phyloP scores from a whole-genome alignment of 2,329 filamentous ascomycete species.

The Elsinoe batatas region DNA sequence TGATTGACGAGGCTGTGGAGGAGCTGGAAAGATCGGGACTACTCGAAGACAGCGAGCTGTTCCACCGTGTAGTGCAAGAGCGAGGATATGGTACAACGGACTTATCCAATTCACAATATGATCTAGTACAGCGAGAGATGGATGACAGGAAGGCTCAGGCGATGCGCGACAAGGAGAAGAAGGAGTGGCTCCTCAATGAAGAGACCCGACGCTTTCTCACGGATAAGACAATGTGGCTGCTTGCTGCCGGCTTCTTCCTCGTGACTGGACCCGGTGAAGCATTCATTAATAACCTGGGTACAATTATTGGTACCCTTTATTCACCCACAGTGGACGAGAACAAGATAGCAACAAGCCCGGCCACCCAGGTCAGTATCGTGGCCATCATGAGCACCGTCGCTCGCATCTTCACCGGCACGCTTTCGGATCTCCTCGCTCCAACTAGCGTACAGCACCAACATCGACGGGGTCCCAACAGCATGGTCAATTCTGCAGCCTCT shows the following conservation, averaged over 20 bases:
- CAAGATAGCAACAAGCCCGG: slow-evolving; percentile 48
- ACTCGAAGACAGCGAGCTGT: slow-evolving; percentile 64
- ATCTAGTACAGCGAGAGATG: slow-evolving; percentile 36
- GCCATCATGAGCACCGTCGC: slow-evolving; percentile 84
- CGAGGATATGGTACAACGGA: slow-evolving; percentile 54
- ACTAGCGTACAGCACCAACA: slow-evolving; percentile 43
- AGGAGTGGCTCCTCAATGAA: slow-evolving; percentile 82
- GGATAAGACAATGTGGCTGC: slow-evolving; percentile 92
- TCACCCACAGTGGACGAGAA: slow-evolving; percentile 40
- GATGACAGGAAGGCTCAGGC: slow-evolving; percentile 37
- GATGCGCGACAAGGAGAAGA: slow-evolving; percentile 58
- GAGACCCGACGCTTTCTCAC: slow-evolving; percentile 77
- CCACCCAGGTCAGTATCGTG: slow-evolving; percentile 88
- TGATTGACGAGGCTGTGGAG: slow-evolving; percentile 84
- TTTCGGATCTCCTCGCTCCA: slow-evolving; percentile 79
- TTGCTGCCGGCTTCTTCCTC: slow-evolving; percentile 83
- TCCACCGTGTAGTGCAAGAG: slow-evolving; percentile 44
- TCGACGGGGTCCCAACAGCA: slow-evolving; percentile 38
- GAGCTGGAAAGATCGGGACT: slow-evolving; percentile 84
- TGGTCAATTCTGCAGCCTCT: slow-evolving; percentile 33
- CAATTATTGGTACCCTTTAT: slow-evolving; percentile 79
- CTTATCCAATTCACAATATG: slow-evolving; percentile 38
- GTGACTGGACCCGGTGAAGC: slow-evolving; percentile 93
- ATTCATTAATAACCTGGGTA: slow-evolving; percentile 95
- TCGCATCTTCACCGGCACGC: slow-evolving; percentile 75